Evolutionary conservation across 2,329 filamentous ascomycete genomes (phyloP), one percentile per base, ranked within the genome.

Genomic region (Tolypocladium pustulatum): DNA sequence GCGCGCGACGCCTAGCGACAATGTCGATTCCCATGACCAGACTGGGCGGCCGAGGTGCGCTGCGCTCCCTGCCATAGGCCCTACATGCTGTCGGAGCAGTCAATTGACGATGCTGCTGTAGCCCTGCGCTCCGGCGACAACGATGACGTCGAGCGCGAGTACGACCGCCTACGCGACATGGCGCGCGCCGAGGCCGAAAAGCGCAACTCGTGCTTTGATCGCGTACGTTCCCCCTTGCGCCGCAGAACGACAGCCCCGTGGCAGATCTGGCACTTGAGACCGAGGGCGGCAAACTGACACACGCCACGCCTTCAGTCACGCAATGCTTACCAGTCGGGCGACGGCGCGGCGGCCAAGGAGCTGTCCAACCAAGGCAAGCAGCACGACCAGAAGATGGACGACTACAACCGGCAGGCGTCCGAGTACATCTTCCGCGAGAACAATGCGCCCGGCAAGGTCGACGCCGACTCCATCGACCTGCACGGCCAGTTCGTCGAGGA

Each of bases 341-440:
- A 97, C 72, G 90, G 91, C 65, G 90, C 83, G 22, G 77, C 71
- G n/a, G 94, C 94, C 56, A 91, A 97, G 72, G 77, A 89, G 58
- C 81, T 96, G 57, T 92, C 88, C 43, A 86, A 94, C 67, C 84
- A 96, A 73, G 90, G 89, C 69, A 96, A 97, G 75, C 74, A 78
- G 52, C 92, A 97, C 72, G 91, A 87, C 49, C 83, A 85, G 60
- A 83, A 88, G 71, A 94, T 95, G 84, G 90, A 95, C 64, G 80
- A 87, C 61, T 95, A 91, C 77, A 97, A 97, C 79, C 85, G 83
- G 64, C 91, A 96, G 73, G 94, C 94, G 1, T 90, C 90, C 60
- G 90, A 97, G 60, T 96, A 84, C 73, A 97, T 97, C 71, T 97
- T 99, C 78, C 87, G 91, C 46, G 91, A 93, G 76, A 97, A 97